phyloP scores from a whole-genome alignment of 1,284 basidiomycete species.

The Rhodotorula sp. region DNA sequence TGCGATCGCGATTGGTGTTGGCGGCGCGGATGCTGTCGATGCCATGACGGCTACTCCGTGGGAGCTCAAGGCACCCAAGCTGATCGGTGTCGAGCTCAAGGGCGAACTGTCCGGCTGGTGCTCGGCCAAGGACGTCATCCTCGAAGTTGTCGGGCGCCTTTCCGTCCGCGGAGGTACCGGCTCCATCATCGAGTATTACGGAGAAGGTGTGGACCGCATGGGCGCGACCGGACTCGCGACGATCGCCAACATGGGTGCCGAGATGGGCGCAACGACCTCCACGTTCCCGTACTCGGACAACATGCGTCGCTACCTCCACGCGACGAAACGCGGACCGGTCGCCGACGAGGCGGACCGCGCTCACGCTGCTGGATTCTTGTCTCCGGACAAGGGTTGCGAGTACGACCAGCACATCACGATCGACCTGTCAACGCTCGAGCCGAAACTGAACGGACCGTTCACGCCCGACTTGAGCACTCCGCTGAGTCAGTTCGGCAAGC shows the following conservation, averaged over 20 bases:
- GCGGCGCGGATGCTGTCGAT: conserved; percentile 98
- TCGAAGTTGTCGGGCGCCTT: conserved; percentile 89
- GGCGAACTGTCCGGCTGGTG: conserved; percentile 88
- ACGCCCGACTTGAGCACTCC: conserved; percentile 96
- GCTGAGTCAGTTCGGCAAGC: conserved; percentile 80
- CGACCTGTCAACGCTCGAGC: conserved; percentile 88
- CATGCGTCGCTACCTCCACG: conserved; percentile 86
- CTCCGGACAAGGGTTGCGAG: conserved; percentile 80
- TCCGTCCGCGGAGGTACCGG: conserved; percentile 98
- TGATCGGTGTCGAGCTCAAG: conserved; percentile 68
- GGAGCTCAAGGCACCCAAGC: conserved; percentile 79
- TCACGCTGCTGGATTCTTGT: conserved; percentile 71
- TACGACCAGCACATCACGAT: conserved; percentile 96
- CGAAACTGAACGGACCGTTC: conserved; percentile 95
- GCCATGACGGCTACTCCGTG: conserved; percentile 97
- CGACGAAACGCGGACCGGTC: conserved; percentile 84
- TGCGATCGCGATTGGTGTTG: conserved; percentile 97
- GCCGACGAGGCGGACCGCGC: conserved; percentile 83
- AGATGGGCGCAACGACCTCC: conserved; percentile 97
- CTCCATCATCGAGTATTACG: conserved; percentile 94
- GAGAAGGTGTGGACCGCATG: conserved; percentile 83
- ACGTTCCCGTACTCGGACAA: conserved; percentile 87
- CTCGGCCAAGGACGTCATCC: conserved; percentile 93
- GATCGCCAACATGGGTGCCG: conserved; percentile 78
- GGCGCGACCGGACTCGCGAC: conserved; percentile 77